Conservation (phyloP, 441 rosid genomes). For the Capsella rubella region DNA sequence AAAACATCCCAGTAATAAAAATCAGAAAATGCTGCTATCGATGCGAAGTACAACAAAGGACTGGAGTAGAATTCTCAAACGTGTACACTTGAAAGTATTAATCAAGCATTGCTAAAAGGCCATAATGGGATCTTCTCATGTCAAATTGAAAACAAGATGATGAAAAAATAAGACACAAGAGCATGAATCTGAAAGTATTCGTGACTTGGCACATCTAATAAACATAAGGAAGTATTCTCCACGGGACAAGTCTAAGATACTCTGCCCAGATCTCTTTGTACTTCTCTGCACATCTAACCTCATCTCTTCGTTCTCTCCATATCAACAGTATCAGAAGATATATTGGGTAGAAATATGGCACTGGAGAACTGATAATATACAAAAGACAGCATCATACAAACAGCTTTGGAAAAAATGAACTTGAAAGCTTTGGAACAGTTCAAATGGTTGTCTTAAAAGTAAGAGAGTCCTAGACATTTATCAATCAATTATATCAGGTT, state of each 20-base stretch:
- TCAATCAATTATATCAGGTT: constrained; percentile 5
- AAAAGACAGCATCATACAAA: constrained; percentile 26
- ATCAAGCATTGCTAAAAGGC: constrained; percentile 25
- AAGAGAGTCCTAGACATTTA: constrained; percentile 16
- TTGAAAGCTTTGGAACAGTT: constrained; percentile 13
- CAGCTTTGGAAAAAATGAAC: background rate
- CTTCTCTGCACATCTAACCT: constrained; percentile 86
- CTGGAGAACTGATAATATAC: constrained; percentile 62
- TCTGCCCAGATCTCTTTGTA: constrained; percentile 86
- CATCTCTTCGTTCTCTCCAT: constrained; percentile 96
- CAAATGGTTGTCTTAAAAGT: constrained; percentile 8
- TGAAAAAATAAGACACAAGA: background rate
- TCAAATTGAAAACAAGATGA: constrained; percentile 21
- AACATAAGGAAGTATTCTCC: constrained; percentile 87
- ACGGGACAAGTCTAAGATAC: constrained; percentile 78
- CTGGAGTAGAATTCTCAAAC: background rate
- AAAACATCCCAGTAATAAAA: background rate
- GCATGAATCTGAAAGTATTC: constrained; percentile 16
- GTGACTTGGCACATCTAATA: constrained; percentile 49
- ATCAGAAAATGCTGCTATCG: background rate
- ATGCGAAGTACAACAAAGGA: background rate
- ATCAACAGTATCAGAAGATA: constrained; percentile 83
- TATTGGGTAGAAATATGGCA: constrained; percentile 87
- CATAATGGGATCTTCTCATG: constrained; percentile 20
- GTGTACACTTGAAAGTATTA: background rate